Evolutionary conservation across 1,284 basidiomycete species (phyloP), one percentile per base, ranked within the genome.

Genomic region (Mixia osmundae): DNA sequence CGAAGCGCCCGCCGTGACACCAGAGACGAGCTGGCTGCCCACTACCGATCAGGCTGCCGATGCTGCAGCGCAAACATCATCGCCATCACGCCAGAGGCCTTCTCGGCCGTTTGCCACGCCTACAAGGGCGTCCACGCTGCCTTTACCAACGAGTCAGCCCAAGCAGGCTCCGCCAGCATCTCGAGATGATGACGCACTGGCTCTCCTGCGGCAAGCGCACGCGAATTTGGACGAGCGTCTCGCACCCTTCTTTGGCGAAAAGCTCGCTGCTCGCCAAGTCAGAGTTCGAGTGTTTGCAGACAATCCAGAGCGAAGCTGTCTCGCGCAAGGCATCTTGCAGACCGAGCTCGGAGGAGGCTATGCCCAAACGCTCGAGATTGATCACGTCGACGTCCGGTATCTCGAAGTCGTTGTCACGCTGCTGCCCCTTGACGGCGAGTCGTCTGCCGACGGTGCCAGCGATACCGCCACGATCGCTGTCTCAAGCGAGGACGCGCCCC

Each of bases 161-260:
- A n/a, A n/a, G n/a, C n/a, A n/a, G n/a, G 33, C 14, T 20, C 25
- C 33, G n/a, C 15, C 33, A 34, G 25, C 24, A 10, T 6, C 22
- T 9, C 11, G 12, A 5, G 9, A 25, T 8, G 22, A 10, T n/a
- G 21, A 14, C 9, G 33, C 24, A n/a, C 21, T 7, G 14, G 16
- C 34, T 4, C 19, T 19, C 11, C 26, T 43, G 4, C 25, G 33
- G 23, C 37, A 37, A 16, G 39, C 47, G 4, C 49, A 51, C 34
- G 30, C 35, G 2, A 51, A 49, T 32, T 36, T 51, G 9, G 41
- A 46, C 15, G 30, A 35, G 10, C 49, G 50, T 14, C 43, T 51
- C 16, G 35, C 46, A 1, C 44, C 47, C 12, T 51, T 51, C 37
- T 48, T 49, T 30, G 43, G 42, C 18, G 36, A 41, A 18, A 50